phyloP scores from a whole-genome alignment of 2,329 filamentous ascomycete genomes.

The Chrysoporthe puriensis region DNA sequence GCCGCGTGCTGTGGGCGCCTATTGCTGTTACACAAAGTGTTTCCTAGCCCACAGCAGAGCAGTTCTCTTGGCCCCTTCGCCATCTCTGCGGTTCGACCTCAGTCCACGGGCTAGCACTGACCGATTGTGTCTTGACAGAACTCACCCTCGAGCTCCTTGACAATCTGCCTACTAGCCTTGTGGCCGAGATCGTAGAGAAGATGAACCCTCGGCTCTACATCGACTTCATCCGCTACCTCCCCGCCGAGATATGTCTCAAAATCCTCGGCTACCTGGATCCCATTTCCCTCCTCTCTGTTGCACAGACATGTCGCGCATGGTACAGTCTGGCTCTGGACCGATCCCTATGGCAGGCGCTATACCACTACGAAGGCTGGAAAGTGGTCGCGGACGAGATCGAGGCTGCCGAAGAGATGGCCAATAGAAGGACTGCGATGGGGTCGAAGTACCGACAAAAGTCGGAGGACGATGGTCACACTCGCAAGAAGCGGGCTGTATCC shows the following conservation, averaged over 20 bases:
- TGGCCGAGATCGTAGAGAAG: slow-evolving; percentile 79
- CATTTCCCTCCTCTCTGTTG: slow-evolving; percentile 76
- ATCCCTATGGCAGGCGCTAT: slow-evolving; percentile 83
- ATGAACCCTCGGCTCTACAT: slow-evolving; percentile 86
- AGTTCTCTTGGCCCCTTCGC: neutral
- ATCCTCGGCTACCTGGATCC: slow-evolving; percentile 87
- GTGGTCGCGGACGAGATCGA: slow-evolving; percentile 68
- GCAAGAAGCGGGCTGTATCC: slow-evolving; percentile 59
- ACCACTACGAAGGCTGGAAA: slow-evolving; percentile 85
- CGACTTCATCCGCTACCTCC: slow-evolving; percentile 84
- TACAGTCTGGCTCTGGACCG: slow-evolving; percentile 79
- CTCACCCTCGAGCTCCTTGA: slow-evolving; percentile 79
- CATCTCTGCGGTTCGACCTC: neutral
- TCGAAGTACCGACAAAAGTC: slow-evolving; percentile 48
- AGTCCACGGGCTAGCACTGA: slow-evolving; percentile 27
- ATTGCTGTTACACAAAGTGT: slow-evolving; percentile 13
- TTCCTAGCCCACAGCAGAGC: neutral
- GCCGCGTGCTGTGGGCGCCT: slow-evolving; percentile 10
- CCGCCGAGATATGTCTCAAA: slow-evolving; percentile 87
- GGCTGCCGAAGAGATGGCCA: slow-evolving; percentile 65
- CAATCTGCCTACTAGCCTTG: slow-evolving; percentile 76
- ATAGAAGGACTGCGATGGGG: slow-evolving; percentile 44
- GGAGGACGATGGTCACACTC: slow-evolving; percentile 53
- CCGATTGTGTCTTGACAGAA: slow-evolving; percentile 53
- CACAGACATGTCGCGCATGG: slow-evolving; percentile 81